Base-by-base conservation (phyloP, 2,329 filamentous ascomycete species). In the Fusarium udum region DNA sequence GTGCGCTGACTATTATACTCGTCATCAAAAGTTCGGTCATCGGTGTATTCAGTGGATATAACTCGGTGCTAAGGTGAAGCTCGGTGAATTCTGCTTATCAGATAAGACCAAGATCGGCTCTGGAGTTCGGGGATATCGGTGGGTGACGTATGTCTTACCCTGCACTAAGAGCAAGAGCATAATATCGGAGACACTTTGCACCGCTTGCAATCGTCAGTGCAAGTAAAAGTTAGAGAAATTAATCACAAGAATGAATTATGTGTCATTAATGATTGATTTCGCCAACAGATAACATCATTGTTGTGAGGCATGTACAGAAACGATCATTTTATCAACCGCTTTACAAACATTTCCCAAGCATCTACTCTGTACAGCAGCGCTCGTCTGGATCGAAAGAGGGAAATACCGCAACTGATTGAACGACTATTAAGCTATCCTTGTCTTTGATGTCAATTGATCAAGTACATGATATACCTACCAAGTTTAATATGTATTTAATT, bases 301-400 rank as follows among this genome's bases (percentile, higher is more conserved):
- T 28, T n/a, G 22, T 42, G 13, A 7, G 16, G 22, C 10, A 6
- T 37, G 31, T 13, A 4, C 31, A 4, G 31, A 13, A 32, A 32
- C 26, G 26, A 28, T 28, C 26, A 28, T 28, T 6, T 7, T 28
- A 7, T 28, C 6, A 28, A 28, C 6, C 26, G 6, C 26, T 28
- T 7, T 6, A 7, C 26, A 28, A 28, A 6, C 26, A 28, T 28
- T 28, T 28, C 26, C 26, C 26, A 26, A 26, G 26, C 4, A 26
- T 26, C 26, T 26, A 26, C 26, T 26, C 26, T 28, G 26, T 7
- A 28, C 6, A 7, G 3, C 12, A 39, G 22, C 20, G 20, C 8
- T 14, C 12, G 13, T 1, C 0, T 7, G 3, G 22, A 8, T 7
- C 20, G 20, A 7, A 15, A 24, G 6, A 24, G 6, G n/a, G 9